A percentile compares a stretch with the other conserved stretches of the same genome.
phyloP scores from a whole-genome alignment of 345 rosid genomes.

The Ceriops zippeliana region DNA sequence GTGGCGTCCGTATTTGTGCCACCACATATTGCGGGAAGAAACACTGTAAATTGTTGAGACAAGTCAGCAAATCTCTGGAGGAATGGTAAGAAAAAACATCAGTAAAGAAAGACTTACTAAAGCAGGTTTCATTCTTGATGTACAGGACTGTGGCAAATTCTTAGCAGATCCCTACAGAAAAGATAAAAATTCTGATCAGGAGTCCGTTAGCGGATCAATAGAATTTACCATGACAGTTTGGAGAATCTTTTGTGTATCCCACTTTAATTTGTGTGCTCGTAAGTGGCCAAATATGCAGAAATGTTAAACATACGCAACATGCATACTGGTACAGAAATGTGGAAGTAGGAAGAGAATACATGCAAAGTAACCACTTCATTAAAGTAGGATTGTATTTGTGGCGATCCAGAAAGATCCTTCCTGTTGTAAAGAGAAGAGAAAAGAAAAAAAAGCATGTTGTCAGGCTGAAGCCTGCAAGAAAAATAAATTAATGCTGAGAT shows the following conservation, averaged over 20 bases:
- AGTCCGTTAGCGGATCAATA: not conserved
- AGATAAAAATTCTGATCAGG: slow-evolving; percentile 3
- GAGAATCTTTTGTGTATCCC: not conserved
- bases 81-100: slow-evolving; percentile 1
- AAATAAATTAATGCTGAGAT: not conserved
- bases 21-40: slow-evolving; percentile 87
- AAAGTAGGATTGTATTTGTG: slow-evolving; percentile 55
- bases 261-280: not conserved
- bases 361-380: slow-evolving; percentile 72
- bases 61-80: slow-evolving; percentile 16
- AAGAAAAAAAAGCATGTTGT: not conserved
- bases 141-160: slow-evolving; percentile 74
- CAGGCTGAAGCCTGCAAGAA: slow-evolving; percentile 2
- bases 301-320: not conserved
- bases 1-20: slow-evolving; percentile 59
- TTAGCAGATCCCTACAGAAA: slow-evolving; percentile 68
- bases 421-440: slow-evolving; percentile 31
- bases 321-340: not conserved
- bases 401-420: slow-evolving; percentile 70
- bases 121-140: slow-evolving; percentile 58
- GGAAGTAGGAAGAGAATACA: slow-evolving; percentile 36
- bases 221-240: not conserved
- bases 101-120: slow-evolving; percentile 36
- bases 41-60: slow-evolving; percentile 46
- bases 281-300: slow-evolving; percentile 1